phyloP scores from a whole-genome alignment of 1,284 basidiomycete species.

The Trichosporon coremiiforme region DNA sequence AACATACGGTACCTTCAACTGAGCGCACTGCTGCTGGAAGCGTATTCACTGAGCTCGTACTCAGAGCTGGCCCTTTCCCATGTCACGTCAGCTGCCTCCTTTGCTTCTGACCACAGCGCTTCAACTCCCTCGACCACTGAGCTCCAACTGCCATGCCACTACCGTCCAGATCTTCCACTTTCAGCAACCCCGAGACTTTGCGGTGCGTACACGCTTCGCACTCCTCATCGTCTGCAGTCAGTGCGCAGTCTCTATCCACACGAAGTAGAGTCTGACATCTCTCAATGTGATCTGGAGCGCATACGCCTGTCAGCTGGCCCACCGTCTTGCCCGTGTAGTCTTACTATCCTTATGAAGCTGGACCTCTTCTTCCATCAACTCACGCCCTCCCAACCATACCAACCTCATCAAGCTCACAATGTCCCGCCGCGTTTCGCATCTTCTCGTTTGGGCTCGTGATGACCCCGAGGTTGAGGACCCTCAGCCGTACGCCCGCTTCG shows the following conservation, averaged over 20 bases:
- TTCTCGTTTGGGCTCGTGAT: not conserved
- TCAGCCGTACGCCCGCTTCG: not conserved
- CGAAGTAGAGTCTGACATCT: not conserved
- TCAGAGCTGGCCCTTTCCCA: too few relatives aligned
- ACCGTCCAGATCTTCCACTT: too few relatives aligned
- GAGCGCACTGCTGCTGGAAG: too few relatives aligned
- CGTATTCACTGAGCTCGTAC: too few relatives aligned
- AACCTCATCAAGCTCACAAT: not conserved
- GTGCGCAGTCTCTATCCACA: not conserved
- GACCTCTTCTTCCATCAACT: not conserved
- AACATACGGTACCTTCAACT: too few relatives aligned
- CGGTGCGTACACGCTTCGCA: too few relatives aligned
- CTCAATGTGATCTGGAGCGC: not conserved
- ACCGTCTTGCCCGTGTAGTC: not conserved
- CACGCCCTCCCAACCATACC: too few relatives aligned
- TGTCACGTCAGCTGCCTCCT: too few relatives aligned
- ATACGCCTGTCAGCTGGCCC: not conserved
- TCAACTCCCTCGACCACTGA: too few relatives aligned
- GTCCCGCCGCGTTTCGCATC: not conserved
- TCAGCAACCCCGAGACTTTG: too few relatives aligned
- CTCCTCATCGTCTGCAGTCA: not conserved
- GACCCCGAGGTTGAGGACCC: not conserved
- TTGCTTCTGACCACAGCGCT: too few relatives aligned
- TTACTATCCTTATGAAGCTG: not conserved
- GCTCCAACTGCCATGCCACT: too few relatives aligned